phyloP scores from a whole-genome alignment of 1,284 basidiomycete species.

The Ganoderma meredithae region DNA sequence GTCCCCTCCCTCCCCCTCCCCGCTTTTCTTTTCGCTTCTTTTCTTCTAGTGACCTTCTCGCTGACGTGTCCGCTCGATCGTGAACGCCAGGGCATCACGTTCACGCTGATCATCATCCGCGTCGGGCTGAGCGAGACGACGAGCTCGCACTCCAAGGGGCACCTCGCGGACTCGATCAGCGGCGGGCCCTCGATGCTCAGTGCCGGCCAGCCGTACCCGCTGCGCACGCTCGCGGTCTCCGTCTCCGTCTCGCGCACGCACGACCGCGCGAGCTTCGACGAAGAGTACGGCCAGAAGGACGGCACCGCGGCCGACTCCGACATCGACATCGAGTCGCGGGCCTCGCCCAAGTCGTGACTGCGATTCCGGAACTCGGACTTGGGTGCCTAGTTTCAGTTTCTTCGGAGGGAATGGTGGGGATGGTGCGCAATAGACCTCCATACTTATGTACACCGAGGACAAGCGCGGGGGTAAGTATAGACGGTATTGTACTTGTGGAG shows the following conservation, averaged over 20 bases:
- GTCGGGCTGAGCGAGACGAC: constrained; percentile 29
- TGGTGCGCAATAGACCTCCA: background rate
- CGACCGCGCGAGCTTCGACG: background rate
- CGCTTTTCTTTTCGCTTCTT: no score
- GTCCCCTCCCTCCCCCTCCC: background rate
- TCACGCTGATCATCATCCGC: constrained; percentile 34
- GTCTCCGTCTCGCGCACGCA: constrained; percentile 8
- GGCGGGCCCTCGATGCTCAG: background rate
- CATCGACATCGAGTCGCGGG: background rate
- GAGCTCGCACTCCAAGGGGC: constrained; percentile 20
- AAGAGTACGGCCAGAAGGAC: background rate
- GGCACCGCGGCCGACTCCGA: background rate
- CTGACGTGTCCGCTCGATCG: background rate
- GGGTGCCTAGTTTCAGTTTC: no score
- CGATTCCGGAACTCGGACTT: no score
- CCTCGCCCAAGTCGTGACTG: background rate
- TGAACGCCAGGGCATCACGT: constrained; percentile 25
- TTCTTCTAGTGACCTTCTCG: no score
- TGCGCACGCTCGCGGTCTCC: constrained; percentile 17
- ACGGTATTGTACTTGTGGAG: background rate
- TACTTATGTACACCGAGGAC: background rate
- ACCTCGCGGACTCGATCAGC: background rate
- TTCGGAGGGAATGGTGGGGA: no score
- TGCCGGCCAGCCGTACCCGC: constrained; percentile 3
- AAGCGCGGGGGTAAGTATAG: background rate